Evolutionary conservation across 768 basidiomycete species (phyloP), one percentile per base, ranked within the genome.

Genomic region (Amanita molliuscula): DNA sequence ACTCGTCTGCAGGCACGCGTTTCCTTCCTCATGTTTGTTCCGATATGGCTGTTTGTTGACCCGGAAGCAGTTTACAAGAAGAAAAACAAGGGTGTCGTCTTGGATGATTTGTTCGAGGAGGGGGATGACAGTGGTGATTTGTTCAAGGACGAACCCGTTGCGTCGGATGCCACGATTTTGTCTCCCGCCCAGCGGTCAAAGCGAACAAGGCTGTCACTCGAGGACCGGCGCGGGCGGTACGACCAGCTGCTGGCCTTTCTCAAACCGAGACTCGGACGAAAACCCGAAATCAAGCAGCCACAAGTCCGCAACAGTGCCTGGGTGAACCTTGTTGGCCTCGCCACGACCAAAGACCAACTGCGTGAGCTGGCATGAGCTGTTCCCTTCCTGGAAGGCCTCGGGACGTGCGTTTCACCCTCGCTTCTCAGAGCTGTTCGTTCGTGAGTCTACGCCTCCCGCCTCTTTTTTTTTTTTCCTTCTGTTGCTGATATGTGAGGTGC

Each of bases 301-400:
- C 56, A 59, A 36, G 70, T 79, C 34, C 66, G 73, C 34, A 63
- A 72, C 28, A 65, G 68, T 11, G 67, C 73, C 1, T 81, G 79
- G 77, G 53, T 69, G 20, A 69, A 75, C 28, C 63, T 81, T 13
- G 65, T 82, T 25, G 67, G 70, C 50, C 68, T 81, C 38, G 76
- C 78, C 8, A 66, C 56, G 50, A 74, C 71, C 9, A 61, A 70
- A 44, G 72, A 74, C 50, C 72, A 83, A 51, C 62, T 84, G 6
- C 69, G 69, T 47, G 60, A 62, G 42, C 64, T 81, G 5, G 65
- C 62, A 9, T n/a, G 70, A 71, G 25, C 47, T 74, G 37, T 67
- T 83, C 37, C 75, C 81, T 0, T 62, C 56, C 10, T 82, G 75
- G 74, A 70, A 67, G 53, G 76, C 73, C 33, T 61, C 65, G 0